These are phyloP conservation scores for Aureobasidium sp. DNA, from an alignment of 2,329 filamentous ascomycete genomes.

Conservation along the genomic window DNA sequence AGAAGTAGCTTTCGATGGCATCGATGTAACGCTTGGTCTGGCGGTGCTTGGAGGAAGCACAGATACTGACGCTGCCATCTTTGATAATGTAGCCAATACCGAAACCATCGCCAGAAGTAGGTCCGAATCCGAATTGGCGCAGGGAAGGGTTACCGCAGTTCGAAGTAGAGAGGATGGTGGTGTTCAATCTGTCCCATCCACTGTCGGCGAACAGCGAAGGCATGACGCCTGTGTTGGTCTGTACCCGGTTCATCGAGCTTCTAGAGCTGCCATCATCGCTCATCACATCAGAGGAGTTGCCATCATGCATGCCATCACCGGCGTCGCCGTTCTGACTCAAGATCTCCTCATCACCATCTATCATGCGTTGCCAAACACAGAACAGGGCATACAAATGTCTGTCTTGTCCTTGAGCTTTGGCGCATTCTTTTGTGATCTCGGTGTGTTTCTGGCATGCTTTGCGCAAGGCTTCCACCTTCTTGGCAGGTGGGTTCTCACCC, in stretches of 20 bases:
- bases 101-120: constrained; percentile 87
- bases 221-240: constrained; percentile 45
- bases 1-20: constrained; percentile 78
- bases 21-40: constrained; percentile 89
- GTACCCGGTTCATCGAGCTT: constrained; percentile 41
- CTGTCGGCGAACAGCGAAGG: constrained; percentile 77
- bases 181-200: constrained; percentile 94
- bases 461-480: constrained; percentile 78
- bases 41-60: constrained; percentile 84
- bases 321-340: constrained; percentile 40
- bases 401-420: constrained; percentile 85
- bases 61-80: constrained; percentile 81
- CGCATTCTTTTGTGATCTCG: constrained; percentile 69
- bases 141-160: constrained; percentile 96
- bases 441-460: constrained; percentile 79
- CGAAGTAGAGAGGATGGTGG: constrained; percentile 88
- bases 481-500: constrained; percentile 73
- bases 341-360: constrained; percentile 61
- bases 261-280: constrained; percentile 40
- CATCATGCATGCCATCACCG: constrained; percentile 48
- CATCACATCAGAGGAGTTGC: constrained; percentile 32
- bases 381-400: constrained; percentile 89
- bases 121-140: constrained; percentile 93
- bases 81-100: constrained; percentile 99
- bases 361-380: constrained; percentile 84